These are phyloP conservation scores for Phytophthora ramorum DNA, from an alignment of 352 stramenopile species.

Conservation along the genomic window DNA sequence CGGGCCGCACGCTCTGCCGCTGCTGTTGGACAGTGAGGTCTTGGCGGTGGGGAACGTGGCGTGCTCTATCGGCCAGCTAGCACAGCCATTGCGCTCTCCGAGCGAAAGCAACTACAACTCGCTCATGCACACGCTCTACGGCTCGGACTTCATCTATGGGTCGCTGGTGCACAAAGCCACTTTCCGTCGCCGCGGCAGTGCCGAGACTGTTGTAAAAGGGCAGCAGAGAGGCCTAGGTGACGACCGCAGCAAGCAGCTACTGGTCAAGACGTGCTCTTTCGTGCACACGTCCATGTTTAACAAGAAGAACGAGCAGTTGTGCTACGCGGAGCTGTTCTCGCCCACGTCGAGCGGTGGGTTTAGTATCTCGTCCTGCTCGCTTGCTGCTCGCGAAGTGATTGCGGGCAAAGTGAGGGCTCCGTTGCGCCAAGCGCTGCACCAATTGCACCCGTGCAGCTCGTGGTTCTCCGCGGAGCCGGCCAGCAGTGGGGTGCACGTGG, in stretches of 20 bases:
- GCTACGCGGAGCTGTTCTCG: constrained; percentile 40
- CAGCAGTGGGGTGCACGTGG: constrained; percentile 29
- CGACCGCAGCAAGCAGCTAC: constrained; percentile 24
- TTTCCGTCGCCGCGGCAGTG: constrained; percentile 7
- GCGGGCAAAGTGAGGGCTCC: constrained; percentile 26
- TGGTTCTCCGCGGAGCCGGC: constrained; percentile 36
- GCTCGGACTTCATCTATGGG: constrained; percentile 53
- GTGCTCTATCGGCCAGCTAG: constrained; percentile 29
- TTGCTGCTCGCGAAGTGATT: constrained; percentile 29
- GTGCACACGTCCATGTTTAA: constrained; percentile 33
- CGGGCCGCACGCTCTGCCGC: constrained; percentile 1
- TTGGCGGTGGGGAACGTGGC: constrained; percentile 35
- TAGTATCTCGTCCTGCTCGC: constrained; percentile 33
- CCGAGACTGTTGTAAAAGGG: not conserved
- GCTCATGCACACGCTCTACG: constrained; percentile 49
- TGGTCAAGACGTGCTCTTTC: constrained; percentile 45
- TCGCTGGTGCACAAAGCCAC: constrained; percentile 43
- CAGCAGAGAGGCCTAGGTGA: not conserved
- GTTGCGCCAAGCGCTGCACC: constrained; percentile 22
- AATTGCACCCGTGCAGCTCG: constrained; percentile 32
- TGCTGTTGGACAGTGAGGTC: constrained; percentile 28
- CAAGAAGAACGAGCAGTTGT: constrained; percentile 49
- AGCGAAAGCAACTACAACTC: constrained; percentile 46
- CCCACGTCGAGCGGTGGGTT: constrained; percentile 37
- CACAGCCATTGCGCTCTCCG: constrained; percentile 23